Conservation (phyloP, 257 asterid species). For the Solanum microdontum region DNA sequence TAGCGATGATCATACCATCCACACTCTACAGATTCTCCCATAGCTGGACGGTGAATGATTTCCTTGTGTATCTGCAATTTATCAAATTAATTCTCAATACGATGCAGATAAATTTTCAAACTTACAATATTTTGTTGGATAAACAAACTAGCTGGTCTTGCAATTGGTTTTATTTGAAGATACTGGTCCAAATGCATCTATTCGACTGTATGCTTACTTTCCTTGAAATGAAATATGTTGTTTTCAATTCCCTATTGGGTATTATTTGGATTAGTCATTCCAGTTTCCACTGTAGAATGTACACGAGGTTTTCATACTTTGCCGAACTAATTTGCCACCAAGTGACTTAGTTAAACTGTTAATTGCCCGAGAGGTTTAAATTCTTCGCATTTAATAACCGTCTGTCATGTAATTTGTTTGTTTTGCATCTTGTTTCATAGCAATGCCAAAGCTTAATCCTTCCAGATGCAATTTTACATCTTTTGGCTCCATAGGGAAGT, state of each 20-base stretch:
- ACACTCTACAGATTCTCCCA: neutral
- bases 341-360: neutral
- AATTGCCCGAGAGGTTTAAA: neutral
- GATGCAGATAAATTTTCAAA: no score
- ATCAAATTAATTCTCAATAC: neutral
- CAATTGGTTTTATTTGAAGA: neutral
- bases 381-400: neutral
- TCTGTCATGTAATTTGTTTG: neutral
- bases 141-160: no score
- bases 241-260: neutral
- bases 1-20: neutral
- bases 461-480: neutral
- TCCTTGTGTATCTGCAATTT: neutral
- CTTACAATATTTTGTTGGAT: no score
- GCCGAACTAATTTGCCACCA: neutral
- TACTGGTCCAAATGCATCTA: neutral
- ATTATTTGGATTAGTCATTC: neutral
- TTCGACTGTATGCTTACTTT: neutral
- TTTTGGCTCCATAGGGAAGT: no score
- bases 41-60: neutral
- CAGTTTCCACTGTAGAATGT: neutral
- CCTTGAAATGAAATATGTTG: neutral
- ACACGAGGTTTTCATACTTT: neutral
- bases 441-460: neutral
- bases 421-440: neutral